A percentile compares a stretch with the other conserved stretches of the same genome.
Conservation (phyloP, 441 rosid genomes). For the Erodium chrysanthum region DNA sequence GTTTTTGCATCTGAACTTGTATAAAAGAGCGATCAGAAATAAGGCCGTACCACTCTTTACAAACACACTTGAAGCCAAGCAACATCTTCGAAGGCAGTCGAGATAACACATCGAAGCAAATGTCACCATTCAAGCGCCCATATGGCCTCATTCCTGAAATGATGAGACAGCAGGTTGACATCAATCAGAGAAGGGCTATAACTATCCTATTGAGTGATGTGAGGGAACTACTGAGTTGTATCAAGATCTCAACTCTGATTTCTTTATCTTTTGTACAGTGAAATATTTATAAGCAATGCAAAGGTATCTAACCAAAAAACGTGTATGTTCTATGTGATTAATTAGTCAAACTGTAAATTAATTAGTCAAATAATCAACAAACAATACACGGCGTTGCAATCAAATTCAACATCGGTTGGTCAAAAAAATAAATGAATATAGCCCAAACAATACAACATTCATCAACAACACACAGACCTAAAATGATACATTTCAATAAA, state of each 20-base stretch:
- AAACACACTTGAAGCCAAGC: constrained; percentile 21
- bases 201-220: not conserved
- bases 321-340: not conserved
- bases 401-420: no score
- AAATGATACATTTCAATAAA: no score
- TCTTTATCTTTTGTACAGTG: not conserved
- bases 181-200: not conserved
- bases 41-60: constrained; percentile 26
- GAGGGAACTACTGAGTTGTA: not conserved
- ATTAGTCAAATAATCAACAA: not conserved
- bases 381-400: no score
- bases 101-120: constrained; percentile 30
- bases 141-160: constrained; percentile 1
- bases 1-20: constrained; percentile 22
- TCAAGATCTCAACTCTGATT: not conserved
- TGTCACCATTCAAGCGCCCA: constrained; percentile 19
- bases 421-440: no score
- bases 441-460: no score
- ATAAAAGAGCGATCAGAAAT: constrained; percentile 24
- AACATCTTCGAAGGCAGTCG: constrained; percentile 28
- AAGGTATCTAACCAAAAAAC: not conserved
- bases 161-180: not conserved
- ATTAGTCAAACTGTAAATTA: not conserved
- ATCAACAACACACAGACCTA: no score
- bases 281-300: not conserved